These are phyloP conservation scores for Dactylellina haptotyla DNA, from an alignment of 2,329 filamentous ascomycete species.

Conservation along the genomic window DNA sequence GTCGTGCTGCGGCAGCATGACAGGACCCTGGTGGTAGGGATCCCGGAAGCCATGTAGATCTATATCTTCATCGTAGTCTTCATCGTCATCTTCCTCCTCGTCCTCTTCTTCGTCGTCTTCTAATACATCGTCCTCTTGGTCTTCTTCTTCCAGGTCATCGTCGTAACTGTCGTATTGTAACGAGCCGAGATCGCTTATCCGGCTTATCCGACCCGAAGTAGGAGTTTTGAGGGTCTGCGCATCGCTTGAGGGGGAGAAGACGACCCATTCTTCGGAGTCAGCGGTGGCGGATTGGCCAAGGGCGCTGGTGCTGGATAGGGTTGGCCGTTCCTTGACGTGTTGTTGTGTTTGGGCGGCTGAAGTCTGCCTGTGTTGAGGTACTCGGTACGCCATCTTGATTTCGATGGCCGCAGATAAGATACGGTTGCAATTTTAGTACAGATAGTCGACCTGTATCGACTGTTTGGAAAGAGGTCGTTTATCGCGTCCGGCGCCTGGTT, in stretches of 20 bases:
- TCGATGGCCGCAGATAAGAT: not conserved
- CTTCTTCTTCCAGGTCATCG: constrained; percentile 61
- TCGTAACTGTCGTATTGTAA: constrained; percentile 69
- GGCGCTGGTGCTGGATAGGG: constrained; percentile 29
- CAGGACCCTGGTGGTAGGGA: constrained; percentile 67
- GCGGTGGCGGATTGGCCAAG: constrained; percentile 46
- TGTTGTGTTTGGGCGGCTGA: constrained; percentile 32
- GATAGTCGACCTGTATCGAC: constrained; percentile 14
- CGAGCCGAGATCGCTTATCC: constrained; percentile 76
- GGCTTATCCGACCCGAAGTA: constrained; percentile 80
- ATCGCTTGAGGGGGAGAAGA: constrained; percentile 81
- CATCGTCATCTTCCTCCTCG: constrained; percentile 80
- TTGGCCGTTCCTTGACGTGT: constrained; percentile 36
- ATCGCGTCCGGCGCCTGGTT: constrained; percentile 50
- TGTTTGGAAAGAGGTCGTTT: not conserved
- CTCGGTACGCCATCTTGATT: constrained; percentile 44
- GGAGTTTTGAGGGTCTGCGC: constrained; percentile 72
- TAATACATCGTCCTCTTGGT: constrained; percentile 64
- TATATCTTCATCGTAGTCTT: constrained; percentile 77
- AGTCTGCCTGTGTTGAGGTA: constrained; percentile 50
- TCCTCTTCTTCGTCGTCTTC: constrained; percentile 76
- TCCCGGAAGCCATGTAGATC: constrained; percentile 62
- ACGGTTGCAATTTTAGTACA: no score
- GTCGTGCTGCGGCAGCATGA: constrained; percentile 88
- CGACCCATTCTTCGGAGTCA: constrained; percentile 80